These are phyloP conservation scores for Chaetomium olivaceum DNA, from an alignment of 2,329 filamentous ascomycete species.

Conservation along the genomic window DNA sequence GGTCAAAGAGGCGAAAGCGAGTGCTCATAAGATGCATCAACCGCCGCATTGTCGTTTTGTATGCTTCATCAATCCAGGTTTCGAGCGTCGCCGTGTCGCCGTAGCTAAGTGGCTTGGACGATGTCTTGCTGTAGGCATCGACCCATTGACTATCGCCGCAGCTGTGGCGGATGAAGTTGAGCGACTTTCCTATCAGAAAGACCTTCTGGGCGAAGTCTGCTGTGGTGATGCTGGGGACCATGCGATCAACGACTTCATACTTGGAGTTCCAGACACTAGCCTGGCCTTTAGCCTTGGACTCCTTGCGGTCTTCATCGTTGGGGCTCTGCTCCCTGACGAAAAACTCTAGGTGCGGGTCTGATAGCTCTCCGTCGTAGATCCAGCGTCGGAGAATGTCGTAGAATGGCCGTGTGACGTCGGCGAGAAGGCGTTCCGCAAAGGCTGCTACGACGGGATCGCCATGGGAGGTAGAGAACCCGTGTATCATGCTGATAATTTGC, in stretches of 20 bases:
- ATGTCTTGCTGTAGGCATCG: slow-evolving; percentile 87
- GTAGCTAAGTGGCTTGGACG: slow-evolving; percentile 88
- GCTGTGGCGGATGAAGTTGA: slow-evolving; percentile 97
- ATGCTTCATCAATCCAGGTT: slow-evolving; percentile 92
- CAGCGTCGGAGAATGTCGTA: slow-evolving; percentile 94
- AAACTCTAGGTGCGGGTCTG: slow-evolving; percentile 94
- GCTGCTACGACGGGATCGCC: slow-evolving; percentile 92
- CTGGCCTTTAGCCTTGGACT: slow-evolving; percentile 59
- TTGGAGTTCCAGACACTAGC: slow-evolving; percentile 98
- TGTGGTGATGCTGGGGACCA: slow-evolving; percentile 93
- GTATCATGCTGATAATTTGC: slow-evolving; percentile 89
- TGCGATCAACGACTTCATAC: slow-evolving; percentile 78
- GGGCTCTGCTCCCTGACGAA: slow-evolving; percentile 84
- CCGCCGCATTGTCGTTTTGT: slow-evolving; percentile 96
- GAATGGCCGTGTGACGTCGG: slow-evolving; percentile 87
- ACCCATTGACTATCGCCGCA: slow-evolving; percentile 95
- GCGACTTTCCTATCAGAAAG: slow-evolving; percentile 93
- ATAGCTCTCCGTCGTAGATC: slow-evolving; percentile 98
- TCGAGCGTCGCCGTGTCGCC: slow-evolving; percentile 91
- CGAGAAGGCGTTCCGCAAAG: slow-evolving; percentile 86
- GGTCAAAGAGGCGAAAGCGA: slow-evolving; percentile 93
- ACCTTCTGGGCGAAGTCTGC: slow-evolving; percentile 94
- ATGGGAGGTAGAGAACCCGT: slow-evolving; percentile 88
- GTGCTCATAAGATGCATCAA: slow-evolving; percentile 90
- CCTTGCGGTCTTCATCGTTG: slow-evolving; percentile 46